Evolutionary conservation across 2,329 filamentous ascomycete genomes (phyloP), one percentile per base, ranked within the genome.

Genomic region (Xylariaceae sp.): DNA sequence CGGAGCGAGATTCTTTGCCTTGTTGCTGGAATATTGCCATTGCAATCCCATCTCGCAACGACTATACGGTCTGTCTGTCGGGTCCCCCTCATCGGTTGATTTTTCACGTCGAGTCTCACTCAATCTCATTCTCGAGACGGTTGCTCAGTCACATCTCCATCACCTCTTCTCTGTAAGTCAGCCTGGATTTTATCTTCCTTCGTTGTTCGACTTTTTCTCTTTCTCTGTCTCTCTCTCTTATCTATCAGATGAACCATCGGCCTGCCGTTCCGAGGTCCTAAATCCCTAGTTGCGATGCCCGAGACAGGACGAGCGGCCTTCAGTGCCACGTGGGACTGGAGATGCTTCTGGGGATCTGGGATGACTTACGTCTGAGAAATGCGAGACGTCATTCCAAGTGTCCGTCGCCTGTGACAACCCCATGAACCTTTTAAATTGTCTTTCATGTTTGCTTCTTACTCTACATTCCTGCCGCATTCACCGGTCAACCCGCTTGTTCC

Each of bases 21-120:
- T 67, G 74, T 70, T 75, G 74, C 74, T 76, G 74, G 68, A 75
- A 76, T 74, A 76, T 73, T 74, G 74, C 74, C 74, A 63, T 68
- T 72, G 70, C 67, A 68, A 55, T 59, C 23, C 23, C 51, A 48
- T 49, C 53, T 64, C 55, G 39, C 15, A 54, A 48, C 48, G 39
- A 34, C 44, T 56, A 3, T 34, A 17, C 48, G 51, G 52, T 48
- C 49, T 37, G 8, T 42, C 17, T 30, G 23, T 30, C 23, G 23
- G 23, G 23, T 30, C n/a, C 3, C 3, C 49, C 35, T 52, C 42
- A 23, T 35, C 7, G 17, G 45, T 53, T n/a, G 39, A 23, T 50
- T 57, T 49, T n/a, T 13, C 45, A 15, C 53, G 3, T 4, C 30
- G 34, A 50, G 23, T 10, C 10, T 52, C 23, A 2, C 34, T 30